These are phyloP conservation scores for Buxus sempervirens DNA, from an alignment of 164 flowering plant species.

Conservation along the genomic window DNA sequence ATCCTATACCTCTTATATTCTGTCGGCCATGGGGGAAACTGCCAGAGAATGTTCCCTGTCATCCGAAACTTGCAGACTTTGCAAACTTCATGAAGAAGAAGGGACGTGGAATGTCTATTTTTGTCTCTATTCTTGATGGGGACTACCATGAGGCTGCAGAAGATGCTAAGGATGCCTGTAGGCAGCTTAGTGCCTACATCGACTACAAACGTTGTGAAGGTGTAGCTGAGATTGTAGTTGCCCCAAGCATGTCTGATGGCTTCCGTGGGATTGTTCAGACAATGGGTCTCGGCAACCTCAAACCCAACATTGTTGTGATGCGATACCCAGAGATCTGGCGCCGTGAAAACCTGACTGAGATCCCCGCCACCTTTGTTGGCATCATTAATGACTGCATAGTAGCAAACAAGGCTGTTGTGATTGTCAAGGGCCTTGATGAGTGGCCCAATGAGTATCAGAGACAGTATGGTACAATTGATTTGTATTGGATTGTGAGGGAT, in stretches of 20 bases:
- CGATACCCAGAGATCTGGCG: conserved; percentile 99
- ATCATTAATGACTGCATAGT: conserved; percentile 95
- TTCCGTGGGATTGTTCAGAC: conserved; percentile 97
- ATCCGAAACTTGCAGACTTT: conserved; percentile 97
- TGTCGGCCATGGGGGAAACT: conserved; percentile 99
- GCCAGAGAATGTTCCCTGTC: conserved; percentile 99
- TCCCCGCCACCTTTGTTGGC: conserved; percentile 89
- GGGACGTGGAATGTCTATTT: conserved; percentile 98
- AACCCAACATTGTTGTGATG: conserved; percentile 98
- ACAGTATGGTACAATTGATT: conserved; percentile 91
- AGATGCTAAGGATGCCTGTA: conserved; percentile 84
- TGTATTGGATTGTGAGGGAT: conserved; percentile 98
- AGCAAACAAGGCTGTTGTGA: conserved; percentile 98
- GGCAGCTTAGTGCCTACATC: conserved; percentile 75
- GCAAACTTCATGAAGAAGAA: conserved; percentile 99
- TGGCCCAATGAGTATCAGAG: conserved; percentile 97
- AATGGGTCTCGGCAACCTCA: conserved; percentile 98
- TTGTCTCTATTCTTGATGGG: conserved; percentile 90
- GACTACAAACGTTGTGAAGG: conserved; percentile 98
- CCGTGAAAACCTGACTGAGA: conserved; percentile 80
- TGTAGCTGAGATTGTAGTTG: conserved; percentile 96
- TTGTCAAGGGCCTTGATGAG: conserved; percentile 96
- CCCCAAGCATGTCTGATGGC: conserved; percentile 92
- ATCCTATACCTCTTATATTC: conserved; percentile 93
- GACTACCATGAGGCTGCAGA: conserved; percentile 90